Conservation (phyloP, 2,329 filamentous ascomycete genomes). For the Aspergillus unguis region DNA sequence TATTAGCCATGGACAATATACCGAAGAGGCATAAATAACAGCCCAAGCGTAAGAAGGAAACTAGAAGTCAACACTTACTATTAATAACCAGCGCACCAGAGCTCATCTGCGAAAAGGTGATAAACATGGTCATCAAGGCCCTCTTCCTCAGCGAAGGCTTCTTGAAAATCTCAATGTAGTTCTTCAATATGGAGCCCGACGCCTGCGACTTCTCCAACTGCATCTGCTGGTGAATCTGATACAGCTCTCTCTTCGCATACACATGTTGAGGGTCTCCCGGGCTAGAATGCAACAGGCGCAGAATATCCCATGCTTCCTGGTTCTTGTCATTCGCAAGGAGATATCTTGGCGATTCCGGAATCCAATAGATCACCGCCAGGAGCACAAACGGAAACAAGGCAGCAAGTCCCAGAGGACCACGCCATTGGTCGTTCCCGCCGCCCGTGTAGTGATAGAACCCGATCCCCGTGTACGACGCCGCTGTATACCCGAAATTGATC, state of each 20-base stretch:
- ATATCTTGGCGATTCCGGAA: constrained; percentile 51
- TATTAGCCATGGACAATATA: constrained; percentile 50
- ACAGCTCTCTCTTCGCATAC: constrained; percentile 33
- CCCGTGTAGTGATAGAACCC: constrained; percentile 43
- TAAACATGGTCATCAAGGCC: constrained; percentile 36
- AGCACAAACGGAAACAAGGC: constrained; percentile 41
- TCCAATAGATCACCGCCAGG: constrained; percentile 40
- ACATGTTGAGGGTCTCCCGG: constrained; percentile 34
- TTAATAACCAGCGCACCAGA: constrained; percentile 54
- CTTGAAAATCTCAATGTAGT: constrained; percentile 37
- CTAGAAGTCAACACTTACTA: constrained; percentile 42
- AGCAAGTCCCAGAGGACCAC: constrained; percentile 45
- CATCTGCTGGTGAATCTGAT: constrained; percentile 48
- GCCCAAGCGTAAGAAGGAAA: too few relatives aligned
- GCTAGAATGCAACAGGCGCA: constrained; percentile 35
- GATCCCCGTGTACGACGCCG: constrained; percentile 40
- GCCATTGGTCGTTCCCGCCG: constrained; percentile 41
- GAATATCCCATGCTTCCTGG: constrained; percentile 45
- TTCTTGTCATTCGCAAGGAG: constrained; percentile 46
- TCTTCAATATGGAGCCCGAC: constrained; percentile 38
- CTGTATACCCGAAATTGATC: background rate
- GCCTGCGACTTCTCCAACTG: constrained; percentile 42
- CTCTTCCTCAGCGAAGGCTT: constrained; percentile 51
- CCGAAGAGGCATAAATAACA: too few relatives aligned
- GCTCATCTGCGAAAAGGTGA: constrained; percentile 47